Base-by-base conservation (phyloP, 1,139 yeast species). In the Torulaspora globosa region DNA sequence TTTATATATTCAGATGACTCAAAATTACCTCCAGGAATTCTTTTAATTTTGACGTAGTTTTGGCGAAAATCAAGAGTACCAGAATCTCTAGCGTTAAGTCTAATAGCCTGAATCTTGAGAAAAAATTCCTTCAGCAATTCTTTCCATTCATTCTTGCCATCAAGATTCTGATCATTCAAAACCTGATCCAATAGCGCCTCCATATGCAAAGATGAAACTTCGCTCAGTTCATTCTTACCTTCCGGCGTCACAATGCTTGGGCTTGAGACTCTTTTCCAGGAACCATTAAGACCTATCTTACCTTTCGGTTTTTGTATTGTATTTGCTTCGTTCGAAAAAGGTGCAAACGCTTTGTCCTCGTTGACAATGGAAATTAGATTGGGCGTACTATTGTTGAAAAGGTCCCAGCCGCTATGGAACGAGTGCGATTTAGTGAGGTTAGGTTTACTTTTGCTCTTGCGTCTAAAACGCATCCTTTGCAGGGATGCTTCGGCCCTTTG, bases 61-160 rank as follows among this genome's bases (percentile, higher is more conserved):
- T 86, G 94, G 31, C 94, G 76, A 44, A 90, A 81, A 61, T 94
- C 97, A 51, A 89, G 74, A 3, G 85, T 84, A 51, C 85, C 94
- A 3, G 89, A 84, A 29, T 71, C 74, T 39, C 73, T 72, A 7
- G 80, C 70, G 52, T 79, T 82, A 5, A 81, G 71, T 35, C 76
- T 78, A 5, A 82, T 71, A 29, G 67, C 68, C 29, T 72, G 79
- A 29, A 73, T 74, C 30, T 68, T 67, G 12, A 68, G 59, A 15
- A 82, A 59, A 2, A 79, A 71, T 6, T 70, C 70, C 30, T 69
- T 73, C 63, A 80, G 71, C 49, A 72, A 66, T 0, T 59, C 56
- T 5, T 72, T 67, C 89, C 89, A 82, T 23, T 72, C 75, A 27
- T 76, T 82, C 58, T 76, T 69, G 47, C 78, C 70, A 40, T 75